phyloP scores from a whole-genome alignment of 371 early-diverging fungal species.

The Mucor piriformis region DNA sequence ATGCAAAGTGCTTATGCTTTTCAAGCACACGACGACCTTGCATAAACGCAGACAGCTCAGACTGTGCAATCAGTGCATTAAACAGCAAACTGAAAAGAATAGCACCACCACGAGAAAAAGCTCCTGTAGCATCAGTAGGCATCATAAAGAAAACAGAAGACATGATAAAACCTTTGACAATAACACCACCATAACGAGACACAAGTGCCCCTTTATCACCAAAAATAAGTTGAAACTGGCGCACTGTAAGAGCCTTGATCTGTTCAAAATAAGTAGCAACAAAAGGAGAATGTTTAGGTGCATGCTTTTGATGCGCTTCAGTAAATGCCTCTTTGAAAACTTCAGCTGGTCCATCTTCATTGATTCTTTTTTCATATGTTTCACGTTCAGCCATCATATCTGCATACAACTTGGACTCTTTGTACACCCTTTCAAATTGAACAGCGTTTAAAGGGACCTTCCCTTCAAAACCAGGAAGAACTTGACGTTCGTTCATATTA shows the following conservation, averaged over 20 bases:
- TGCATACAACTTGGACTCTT: slow-evolving; percentile 36
- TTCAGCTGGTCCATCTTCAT: slow-evolving; percentile 35
- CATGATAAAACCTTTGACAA: slow-evolving; percentile 69
- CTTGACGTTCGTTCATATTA: slow-evolving; percentile 60
- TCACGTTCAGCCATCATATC: slow-evolving; percentile 34
- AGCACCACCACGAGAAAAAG: slow-evolving; percentile 78
- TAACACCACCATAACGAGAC: slow-evolving; percentile 60
- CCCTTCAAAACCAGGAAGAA: slow-evolving; percentile 55
- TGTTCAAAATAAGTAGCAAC: slow-evolving; percentile 62
- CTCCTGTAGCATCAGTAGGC: slow-evolving; percentile 56
- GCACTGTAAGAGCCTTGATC: slow-evolving; percentile 55
- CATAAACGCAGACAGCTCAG: slow-evolving; percentile 60
- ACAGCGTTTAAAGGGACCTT: slow-evolving; percentile 46
- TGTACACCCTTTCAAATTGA: slow-evolving; percentile 51
- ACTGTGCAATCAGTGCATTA: slow-evolving; percentile 61
- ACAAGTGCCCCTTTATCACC: slow-evolving; percentile 54
- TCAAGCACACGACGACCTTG: slow-evolving; percentile 66
- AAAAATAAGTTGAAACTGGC: slow-evolving; percentile 54
- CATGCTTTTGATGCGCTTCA: slow-evolving; percentile 57
- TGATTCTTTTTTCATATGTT: slow-evolving; percentile 40
- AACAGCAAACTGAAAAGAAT: slow-evolving; percentile 64
- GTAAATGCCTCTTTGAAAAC: slow-evolving; percentile 53
- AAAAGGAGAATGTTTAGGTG: slow-evolving; percentile 55
- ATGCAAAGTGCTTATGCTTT: slow-evolving; percentile 69
- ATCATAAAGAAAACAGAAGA: slow-evolving; percentile 70